Percentiles rank a stretch among this genome's conserved stretches.
Evolutionary conservation across 257 asterid species (phyloP).

Genomic region (Marsdenia floribunda): DNA sequence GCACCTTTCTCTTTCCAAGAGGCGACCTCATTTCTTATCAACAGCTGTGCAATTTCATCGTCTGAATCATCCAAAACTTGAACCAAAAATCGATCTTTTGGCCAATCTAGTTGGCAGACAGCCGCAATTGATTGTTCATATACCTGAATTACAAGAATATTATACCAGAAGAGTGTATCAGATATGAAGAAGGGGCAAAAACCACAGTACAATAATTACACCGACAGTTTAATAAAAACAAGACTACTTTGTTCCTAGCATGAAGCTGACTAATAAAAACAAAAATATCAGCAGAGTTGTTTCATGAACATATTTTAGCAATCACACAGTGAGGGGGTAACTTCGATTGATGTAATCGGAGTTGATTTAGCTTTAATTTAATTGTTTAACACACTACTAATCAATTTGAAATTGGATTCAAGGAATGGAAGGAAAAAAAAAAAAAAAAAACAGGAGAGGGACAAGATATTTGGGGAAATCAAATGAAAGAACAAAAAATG

Average conservation of each 20-base stretch:
- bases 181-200: background rate
- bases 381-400: background rate
- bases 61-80: slow-evolving; percentile 93
- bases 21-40: slow-evolving; percentile 60
- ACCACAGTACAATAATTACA: background rate
- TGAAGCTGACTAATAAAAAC: background rate
- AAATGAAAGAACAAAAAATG: background rate
- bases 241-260: background rate
- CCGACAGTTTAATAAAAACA: background rate
- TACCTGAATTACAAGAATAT: slow-evolving; percentile 37
- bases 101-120: slow-evolving; percentile 90
- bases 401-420: background rate
- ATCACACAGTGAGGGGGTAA: background rate
- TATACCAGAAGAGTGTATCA: slow-evolving; percentile 4
- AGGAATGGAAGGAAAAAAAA: background rate
- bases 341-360: background rate
- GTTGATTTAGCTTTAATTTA: background rate
- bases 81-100: slow-evolving; percentile 67
- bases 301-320: background rate
- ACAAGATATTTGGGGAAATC: background rate
- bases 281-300: background rate
- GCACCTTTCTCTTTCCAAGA: slow-evolving; percentile 86
- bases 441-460: background rate
- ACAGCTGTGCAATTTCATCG: slow-evolving; percentile 61
- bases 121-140: slow-evolving; percentile 80